Evolutionary conservation across 1,284 basidiomycete genomes (phyloP).

Genomic region (Cronartium quercuum): DNA sequence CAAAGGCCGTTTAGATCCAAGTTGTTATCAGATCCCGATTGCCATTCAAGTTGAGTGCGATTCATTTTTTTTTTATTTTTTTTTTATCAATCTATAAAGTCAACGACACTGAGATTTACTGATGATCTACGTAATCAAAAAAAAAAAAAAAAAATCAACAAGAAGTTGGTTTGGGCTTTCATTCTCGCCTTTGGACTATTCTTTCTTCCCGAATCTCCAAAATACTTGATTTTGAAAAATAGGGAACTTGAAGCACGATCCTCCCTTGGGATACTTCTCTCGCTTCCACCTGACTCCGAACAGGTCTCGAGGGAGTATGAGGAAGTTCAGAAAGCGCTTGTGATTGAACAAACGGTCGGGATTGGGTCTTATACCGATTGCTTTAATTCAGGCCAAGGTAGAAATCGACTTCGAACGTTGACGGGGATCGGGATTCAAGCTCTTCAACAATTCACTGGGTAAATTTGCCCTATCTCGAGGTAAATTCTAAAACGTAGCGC

Average conservation of each 20-base stretch:
- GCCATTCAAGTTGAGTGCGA: background rate
- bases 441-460: background rate
- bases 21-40: background rate
- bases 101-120: background rate
- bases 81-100: background rate
- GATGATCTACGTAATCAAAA: too few relatives aligned
- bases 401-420: background rate
- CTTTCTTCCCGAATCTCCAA: background rate
- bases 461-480: background rate
- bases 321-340: background rate
- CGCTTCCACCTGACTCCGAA: background rate
- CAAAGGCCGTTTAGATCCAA: background rate
- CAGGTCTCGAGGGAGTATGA: background rate
- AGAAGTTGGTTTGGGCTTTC: background rate
- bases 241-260: background rate
- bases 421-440: background rate
- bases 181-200: background rate
- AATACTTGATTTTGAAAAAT: background rate
- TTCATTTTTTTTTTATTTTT: background rate
- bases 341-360: background rate
- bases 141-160: background rate
- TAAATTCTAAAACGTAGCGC: background rate
- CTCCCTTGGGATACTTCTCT: background rate
- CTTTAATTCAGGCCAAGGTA: background rate
- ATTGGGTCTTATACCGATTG: background rate